A percentile compares a stretch with the other conserved stretches of the same genome.
phyloP scores from a whole-genome alignment of 768 basidiomycete species.

The Boletus tylopilopsis region DNA sequence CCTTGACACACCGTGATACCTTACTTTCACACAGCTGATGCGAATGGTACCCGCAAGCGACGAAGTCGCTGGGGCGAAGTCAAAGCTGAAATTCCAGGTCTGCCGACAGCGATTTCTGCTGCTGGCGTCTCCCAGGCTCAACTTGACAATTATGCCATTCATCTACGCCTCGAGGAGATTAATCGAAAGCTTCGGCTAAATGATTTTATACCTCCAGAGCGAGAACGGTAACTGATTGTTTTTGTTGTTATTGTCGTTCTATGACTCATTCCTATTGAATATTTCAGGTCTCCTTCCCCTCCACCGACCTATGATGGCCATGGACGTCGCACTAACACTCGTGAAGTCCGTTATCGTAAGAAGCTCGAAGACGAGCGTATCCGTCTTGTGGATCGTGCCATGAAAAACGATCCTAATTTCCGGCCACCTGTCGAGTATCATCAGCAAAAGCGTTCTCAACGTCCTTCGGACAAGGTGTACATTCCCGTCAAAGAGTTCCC shows the following conservation, averaged over 20 bases:
- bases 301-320: slow-evolving; percentile 97
- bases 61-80: slow-evolving; percentile 98
- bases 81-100: slow-evolving; percentile 84
- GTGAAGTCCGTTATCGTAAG: slow-evolving; percentile 97
- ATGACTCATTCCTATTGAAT: slow-evolving; percentile 11
- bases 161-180: slow-evolving; percentile 95
- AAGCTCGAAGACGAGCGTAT: slow-evolving; percentile 92
- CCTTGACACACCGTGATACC: slow-evolving; percentile 40
- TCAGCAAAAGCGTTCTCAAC: slow-evolving; percentile 88
- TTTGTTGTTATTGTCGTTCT: neutral
- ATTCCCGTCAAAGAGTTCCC: slow-evolving; percentile 99
- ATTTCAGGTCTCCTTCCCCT: slow-evolving; percentile 82
- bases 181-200: slow-evolving; percentile 91
- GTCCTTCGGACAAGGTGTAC: slow-evolving; percentile 97
- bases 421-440: slow-evolving; percentile 96
- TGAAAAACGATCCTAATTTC: slow-evolving; percentile 98
- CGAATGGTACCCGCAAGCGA: slow-evolving; percentile 88
- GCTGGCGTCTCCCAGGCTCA: slow-evolving; percentile 93
- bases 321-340: slow-evolving; percentile 96
- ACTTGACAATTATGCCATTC: slow-evolving; percentile 96
- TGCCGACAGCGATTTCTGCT: slow-evolving; percentile 92
- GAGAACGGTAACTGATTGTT: slow-evolving; percentile 65
- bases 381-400: slow-evolving; percentile 88
- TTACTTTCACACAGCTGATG: slow-evolving; percentile 59
- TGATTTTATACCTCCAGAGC: slow-evolving; percentile 93